Conservation (phyloP, 2,329 filamentous ascomycete species). For the Cladophialophora immunda region DNA sequence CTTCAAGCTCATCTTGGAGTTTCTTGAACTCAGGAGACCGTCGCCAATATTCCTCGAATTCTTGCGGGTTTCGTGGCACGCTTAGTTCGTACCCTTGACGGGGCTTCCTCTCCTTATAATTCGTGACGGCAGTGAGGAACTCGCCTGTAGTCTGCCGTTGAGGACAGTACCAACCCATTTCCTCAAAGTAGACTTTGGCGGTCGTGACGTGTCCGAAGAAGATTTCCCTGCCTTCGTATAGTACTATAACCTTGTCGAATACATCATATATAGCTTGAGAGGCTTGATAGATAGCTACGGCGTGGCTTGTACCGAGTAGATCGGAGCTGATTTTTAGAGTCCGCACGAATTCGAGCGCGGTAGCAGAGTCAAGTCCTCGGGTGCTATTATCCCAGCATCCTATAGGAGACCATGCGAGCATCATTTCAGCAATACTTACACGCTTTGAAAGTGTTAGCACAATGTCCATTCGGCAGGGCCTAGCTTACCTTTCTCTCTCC, state of each 20-base stretch:
- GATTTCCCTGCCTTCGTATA: slow-evolving; percentile 71
- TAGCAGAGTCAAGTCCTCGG: slow-evolving; percentile 61
- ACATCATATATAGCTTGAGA: slow-evolving; percentile 61
- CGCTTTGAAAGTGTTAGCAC: slow-evolving; percentile 60
- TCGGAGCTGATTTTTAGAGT: slow-evolving; percentile 60
- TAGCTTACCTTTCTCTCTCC: slow-evolving; percentile 66
- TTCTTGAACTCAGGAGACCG: slow-evolving; percentile 70
- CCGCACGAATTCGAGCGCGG: slow-evolving; percentile 65
- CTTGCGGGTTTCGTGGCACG: slow-evolving; percentile 55
- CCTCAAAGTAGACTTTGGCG: slow-evolving; percentile 71
- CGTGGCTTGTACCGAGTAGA: slow-evolving; percentile 57
- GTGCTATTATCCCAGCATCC: slow-evolving; percentile 58
- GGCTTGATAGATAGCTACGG: slow-evolving; percentile 67
- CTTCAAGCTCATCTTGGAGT: slow-evolving; percentile 61
- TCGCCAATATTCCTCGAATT: slow-evolving; percentile 62
- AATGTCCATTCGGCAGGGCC: slow-evolving; percentile 55
- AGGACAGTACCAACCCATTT: slow-evolving; percentile 68
- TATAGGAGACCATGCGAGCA: slow-evolving; percentile 51
- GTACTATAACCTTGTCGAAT: slow-evolving; percentile 74
- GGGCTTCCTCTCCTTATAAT: slow-evolving; percentile 59
- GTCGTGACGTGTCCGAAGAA: slow-evolving; percentile 69
- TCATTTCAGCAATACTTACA: slow-evolving; percentile 66
- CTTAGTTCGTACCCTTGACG: slow-evolving; percentile 51
- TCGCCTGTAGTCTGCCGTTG: slow-evolving; percentile 71
- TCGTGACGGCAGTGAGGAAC: slow-evolving; percentile 71